Conservation (phyloP, 2,329 filamentous ascomycete species). For the Clarireedia hainanense region DNA sequence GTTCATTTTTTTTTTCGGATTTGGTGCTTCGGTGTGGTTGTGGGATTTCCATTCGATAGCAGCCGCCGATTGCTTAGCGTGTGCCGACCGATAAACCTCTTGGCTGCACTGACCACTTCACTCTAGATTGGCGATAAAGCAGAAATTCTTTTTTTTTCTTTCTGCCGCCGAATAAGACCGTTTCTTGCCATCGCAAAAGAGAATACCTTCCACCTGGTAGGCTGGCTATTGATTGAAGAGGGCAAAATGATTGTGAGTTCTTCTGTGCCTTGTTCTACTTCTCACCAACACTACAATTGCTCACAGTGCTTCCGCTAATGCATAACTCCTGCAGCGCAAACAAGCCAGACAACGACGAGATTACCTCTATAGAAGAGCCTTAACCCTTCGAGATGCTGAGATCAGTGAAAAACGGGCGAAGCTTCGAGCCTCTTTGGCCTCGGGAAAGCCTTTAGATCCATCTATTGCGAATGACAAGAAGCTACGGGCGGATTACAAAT, state of each 20-base stretch:
- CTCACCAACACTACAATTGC: too few species aligned
- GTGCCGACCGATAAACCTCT: neutral
- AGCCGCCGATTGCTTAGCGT: neutral
- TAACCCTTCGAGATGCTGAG: conserved; percentile 83
- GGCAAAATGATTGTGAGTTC: conserved; percentile 24
- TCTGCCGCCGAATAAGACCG: neutral
- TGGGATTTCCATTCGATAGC: neutral
- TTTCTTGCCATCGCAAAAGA: neutral
- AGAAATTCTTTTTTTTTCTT: neutral
- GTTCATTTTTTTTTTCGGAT: neutral
- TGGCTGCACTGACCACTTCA: neutral
- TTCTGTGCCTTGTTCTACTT: neutral
- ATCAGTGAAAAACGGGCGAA: conserved; percentile 87
- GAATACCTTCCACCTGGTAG: neutral
- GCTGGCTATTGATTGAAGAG: neutral
- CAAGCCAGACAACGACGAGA: conserved; percentile 74
- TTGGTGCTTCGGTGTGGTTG: conserved; percentile 3
- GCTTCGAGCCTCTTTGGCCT: conserved; percentile 77
- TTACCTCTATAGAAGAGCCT: conserved; percentile 84
- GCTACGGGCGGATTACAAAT: conserved; percentile 82
- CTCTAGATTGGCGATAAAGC: neutral
- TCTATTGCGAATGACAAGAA: conserved; percentile 78
- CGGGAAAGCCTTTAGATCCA: conserved; percentile 77
- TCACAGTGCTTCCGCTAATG: neutral
- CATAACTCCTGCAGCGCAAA: conserved; percentile 42